Evolutionary conservation across 345 rosid genomes (phyloP), one percentile per base, ranked within the genome.

Genomic region (Citrus inodora): DNA sequence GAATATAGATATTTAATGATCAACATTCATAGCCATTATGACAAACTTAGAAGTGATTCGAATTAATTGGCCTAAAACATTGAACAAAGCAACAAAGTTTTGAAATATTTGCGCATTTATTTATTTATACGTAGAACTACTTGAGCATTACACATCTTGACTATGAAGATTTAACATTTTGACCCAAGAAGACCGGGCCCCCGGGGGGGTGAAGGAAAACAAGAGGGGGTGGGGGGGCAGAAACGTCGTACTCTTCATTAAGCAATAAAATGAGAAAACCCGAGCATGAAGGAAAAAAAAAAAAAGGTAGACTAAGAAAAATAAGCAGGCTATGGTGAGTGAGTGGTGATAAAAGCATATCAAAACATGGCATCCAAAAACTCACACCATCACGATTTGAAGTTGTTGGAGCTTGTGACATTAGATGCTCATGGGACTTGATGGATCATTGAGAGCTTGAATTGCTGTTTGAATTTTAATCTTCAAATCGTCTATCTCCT

Each of bases 401-500:
- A 38, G 21, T 5, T 71, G 21, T 5, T 71, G 33, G 24, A 53
- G 13, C 27, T 24, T 60, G 63, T 55, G 63, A 19, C 7, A 11
- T 76, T 81, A 88, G 71, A 86, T 82, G 83, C 95, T 87, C 90
- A 86, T 88, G 0, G 93, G 95, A 80, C 94, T 89, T 22, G 75
- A 83, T 2, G 91, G 91, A 77, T 88, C 92, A 16, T 82, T 83
- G 21, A 88, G 84, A 6, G 93, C 89, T 61, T 88, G 87, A 63
- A 91, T 87, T 17, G 93, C 95, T 30, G 85, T 74, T 74, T 89
- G 83, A 16, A 91, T 89, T 77, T 80, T 81, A 8, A 66, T 25
- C 77, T 82, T 83, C 77, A 91, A 62, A 24, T 82, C 42, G 9
- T 91, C 92, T 56, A 77, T 88, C 72, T 89, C 93, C 21, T 82